Conservation (phyloP, 805 yeast genomes). For the Schizosaccharomyces octosporus region DNA sequence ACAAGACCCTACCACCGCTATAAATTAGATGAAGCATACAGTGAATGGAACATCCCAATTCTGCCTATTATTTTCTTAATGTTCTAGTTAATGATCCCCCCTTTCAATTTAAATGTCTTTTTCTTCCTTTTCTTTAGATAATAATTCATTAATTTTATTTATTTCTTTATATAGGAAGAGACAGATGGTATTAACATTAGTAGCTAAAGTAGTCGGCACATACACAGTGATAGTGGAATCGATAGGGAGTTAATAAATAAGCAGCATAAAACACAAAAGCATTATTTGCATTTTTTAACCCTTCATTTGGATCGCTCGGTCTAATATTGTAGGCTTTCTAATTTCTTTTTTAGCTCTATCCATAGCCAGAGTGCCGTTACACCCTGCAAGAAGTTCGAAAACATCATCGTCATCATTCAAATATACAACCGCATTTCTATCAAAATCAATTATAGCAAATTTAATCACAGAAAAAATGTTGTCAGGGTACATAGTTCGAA, state of each 20-base stretch:
- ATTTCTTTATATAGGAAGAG: background rate
- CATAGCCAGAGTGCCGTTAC: conserved; percentile 38
- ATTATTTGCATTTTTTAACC: background rate
- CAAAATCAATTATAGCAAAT: conserved; percentile 28
- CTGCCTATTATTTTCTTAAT: too few relatives aligned
- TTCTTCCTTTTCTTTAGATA: background rate
- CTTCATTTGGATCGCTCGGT: conserved; percentile 2
- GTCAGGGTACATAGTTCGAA: conserved; percentile 47
- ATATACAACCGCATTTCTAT: conserved; percentile 14
- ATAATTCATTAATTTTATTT: background rate
- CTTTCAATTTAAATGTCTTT: too few relatives aligned
- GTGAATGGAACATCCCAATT: too few relatives aligned
- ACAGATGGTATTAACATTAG: background rate
- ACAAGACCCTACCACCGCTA: background rate
- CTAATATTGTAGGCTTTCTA: background rate
- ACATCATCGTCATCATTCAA: conserved; percentile 26
- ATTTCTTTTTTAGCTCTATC: conserved; percentile 66
- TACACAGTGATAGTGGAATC: background rate
- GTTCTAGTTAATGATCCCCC: background rate
- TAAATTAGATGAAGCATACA: too few relatives aligned
- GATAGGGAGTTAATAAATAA: background rate
- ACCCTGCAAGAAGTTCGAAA: conserved; percentile 20
- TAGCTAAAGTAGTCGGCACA: background rate
- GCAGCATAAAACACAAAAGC: too few relatives aligned
- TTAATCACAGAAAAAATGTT: conserved; percentile 45